Base-by-base conservation (phyloP, 2,329 filamentous ascomycete genomes). In the Teratosphaeria zuluensis region DNA sequence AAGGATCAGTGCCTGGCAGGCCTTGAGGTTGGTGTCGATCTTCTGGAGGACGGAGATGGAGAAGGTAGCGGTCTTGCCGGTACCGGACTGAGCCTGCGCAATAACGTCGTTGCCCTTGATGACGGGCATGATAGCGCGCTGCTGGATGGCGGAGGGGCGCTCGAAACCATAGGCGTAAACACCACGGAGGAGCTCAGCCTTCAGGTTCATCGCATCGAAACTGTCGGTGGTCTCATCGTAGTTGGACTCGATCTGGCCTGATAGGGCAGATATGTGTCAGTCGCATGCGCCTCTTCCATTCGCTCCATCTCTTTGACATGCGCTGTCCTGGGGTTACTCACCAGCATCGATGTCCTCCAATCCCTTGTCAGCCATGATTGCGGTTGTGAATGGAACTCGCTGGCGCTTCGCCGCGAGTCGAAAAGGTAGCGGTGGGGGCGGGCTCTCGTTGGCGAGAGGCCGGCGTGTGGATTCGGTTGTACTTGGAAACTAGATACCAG, bases 121-220 rank as follows among this genome's bases (percentile, higher is more conserved):
- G 76, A 99, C 94, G 74, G 94, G 95, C 89, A 97, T 95, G 80
- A 99, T 99, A 72, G 94, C 94, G 76, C 95, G 92, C 88, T 96
- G 91, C 88, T 99, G 94, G 72, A 99, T 99, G 77, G 94, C 92
- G 81, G 94, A 99, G 65, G 94, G 94, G 70, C 94, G 92, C 86
- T 99, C 94, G 83, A 99, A 99, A 89, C 94, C 94, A 78, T 99
- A 99, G 77, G 94, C 94, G 79, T 97, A 99, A 78, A 99, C 90
- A 82, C 89, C 94, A 81, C 94, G 91, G 76, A 99, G 90, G 74
- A 99, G 89, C 84, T 99, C 94, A 66, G 90, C 76, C 86, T 95
- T 96, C 74, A 99, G 85, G 81, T 86, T 87, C 94, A 99, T 99
- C 72, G 92, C 84, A 80, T 99, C 94, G 81, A 99, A 99, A 63